Evolutionary conservation across 768 basidiomycete genomes (phyloP), one percentile per base, ranked within the genome.

Genomic region (Podaxis sp.): DNA sequence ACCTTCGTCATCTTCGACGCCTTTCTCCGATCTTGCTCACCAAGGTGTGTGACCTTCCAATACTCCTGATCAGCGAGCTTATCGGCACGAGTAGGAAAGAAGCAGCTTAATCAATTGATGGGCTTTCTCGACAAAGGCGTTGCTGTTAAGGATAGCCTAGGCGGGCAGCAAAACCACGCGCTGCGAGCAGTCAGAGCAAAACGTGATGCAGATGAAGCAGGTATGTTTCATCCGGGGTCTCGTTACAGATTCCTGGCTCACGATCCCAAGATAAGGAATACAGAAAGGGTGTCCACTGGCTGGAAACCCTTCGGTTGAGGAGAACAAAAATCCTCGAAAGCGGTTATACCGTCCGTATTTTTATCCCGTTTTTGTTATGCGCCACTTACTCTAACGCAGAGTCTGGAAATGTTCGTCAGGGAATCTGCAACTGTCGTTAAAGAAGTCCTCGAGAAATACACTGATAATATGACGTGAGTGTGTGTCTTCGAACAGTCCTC

Each of bases 161-260:
- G 84, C 33, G 81, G 82, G 12, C 81, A 87, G 37, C 84, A 88
- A 69, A 89, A 81, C 63, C 80, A 79, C 58, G 88, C 93, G 1
- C 77, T 95, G 64, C 85, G 88, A 56, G 83, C 87, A 26, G 91
- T 93, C 17, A 87, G 90, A 44, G 87, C 90, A 24, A 96, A 95
- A 75, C 81, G 95, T 54, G 95, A 97, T 67, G 88, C 90, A 4
- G 95, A 96, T 38, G 95, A 96, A 73, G 94, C 95, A 63, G 91
- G 93, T 90, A 62, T 65, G 81, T 60, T 24, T 3, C 26, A 33
- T 17, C 53, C 44, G 20, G 12, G n/a, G 72, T 17, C 7, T 26
- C 58, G 58, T 7, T 36, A 20, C 24, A 13, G 15, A 54, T 56
- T n/a, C 36, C 40, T 49, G 41, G n/a, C 30, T 20, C 54, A 58